These are phyloP conservation scores for Ophiostoma australiae DNA, from an alignment of 2,329 filamentous ascomycete species.

Conservation along the genomic window DNA sequence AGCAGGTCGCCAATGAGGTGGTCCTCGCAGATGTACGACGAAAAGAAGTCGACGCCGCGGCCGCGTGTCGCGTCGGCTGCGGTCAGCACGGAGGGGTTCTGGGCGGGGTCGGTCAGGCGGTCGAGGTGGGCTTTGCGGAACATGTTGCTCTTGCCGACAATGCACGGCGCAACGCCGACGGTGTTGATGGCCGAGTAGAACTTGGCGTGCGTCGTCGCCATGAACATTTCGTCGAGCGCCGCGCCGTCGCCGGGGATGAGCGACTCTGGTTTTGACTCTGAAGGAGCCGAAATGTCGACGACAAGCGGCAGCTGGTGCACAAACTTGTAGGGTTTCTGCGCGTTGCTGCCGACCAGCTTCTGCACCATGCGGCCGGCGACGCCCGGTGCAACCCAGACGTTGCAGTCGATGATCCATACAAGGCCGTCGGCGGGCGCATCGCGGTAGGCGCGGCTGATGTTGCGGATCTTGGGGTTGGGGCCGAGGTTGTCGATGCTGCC, in stretches of 20 bases:
- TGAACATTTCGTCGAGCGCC: conserved; percentile 87
- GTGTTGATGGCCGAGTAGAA: conserved; percentile 98
- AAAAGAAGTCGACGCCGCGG: conserved; percentile 84
- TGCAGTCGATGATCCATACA: conserved; percentile 94
- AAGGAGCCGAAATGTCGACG: conserved; percentile 55
- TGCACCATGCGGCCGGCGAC: conserved; percentile 87
- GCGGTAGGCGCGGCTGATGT: conserved; percentile 87
- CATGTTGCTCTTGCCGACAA: conserved; percentile 98
- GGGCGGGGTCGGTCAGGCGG: conserved; percentile 54
- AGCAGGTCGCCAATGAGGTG: conserved; percentile 90
- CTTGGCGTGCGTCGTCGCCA: conserved; percentile 89
- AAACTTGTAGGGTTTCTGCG: conserved; percentile 67
- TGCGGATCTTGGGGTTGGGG: conserved; percentile 97
- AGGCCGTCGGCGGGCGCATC: conserved; percentile 89
- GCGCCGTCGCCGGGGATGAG: conserved; percentile 50
- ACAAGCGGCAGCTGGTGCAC: conserved; percentile 90
- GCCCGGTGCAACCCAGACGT: conserved; percentile 81
- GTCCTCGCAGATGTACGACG: conserved; percentile 94
- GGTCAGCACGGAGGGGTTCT: conserved; percentile 40
- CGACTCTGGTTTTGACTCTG: conserved; percentile 34
- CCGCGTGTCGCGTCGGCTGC: conserved; percentile 42
- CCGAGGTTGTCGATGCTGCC: conserved; percentile 60
- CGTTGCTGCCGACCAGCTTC: conserved; percentile 61
- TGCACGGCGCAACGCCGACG: conserved; percentile 82
- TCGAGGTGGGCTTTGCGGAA: conserved; percentile 90